Conservation (phyloP, 495 filamentous ascomycete species). For the Zalerion maritima region DNA sequence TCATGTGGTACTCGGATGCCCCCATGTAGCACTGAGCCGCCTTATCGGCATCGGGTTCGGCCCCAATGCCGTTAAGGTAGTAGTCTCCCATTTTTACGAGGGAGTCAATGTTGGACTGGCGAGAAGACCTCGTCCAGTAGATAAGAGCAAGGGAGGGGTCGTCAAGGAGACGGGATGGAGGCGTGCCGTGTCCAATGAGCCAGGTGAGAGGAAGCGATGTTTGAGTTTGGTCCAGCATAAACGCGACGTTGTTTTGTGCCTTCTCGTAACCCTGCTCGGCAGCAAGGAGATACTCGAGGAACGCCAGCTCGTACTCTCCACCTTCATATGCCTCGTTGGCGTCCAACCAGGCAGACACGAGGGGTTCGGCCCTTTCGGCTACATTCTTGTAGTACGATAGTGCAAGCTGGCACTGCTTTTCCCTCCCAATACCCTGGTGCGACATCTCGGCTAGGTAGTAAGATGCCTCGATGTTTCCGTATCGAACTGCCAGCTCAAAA, state of each 20-base stretch:
- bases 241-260: slow-evolving; percentile 89
- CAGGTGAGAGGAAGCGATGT: slow-evolving; percentile 28
- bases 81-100: slow-evolving; percentile 98
- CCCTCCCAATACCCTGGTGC: slow-evolving; percentile 63
- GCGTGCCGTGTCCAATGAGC: slow-evolving; percentile 18
- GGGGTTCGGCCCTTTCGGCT: slow-evolving; percentile 70
- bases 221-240: slow-evolving; percentile 69
- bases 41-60: slow-evolving; percentile 62
- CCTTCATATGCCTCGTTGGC: slow-evolving; percentile 72
- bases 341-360: slow-evolving; percentile 75
- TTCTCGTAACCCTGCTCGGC: slow-evolving; percentile 94
- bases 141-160: slow-evolving; percentile 72
- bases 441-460: slow-evolving; percentile 92
- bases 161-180: slow-evolving; percentile 38
- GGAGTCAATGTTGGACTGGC: slow-evolving; percentile 85
- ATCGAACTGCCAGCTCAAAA: slow-evolving; percentile 83
- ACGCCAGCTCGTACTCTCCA: slow-evolving; percentile 73
- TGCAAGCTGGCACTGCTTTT: slow-evolving; percentile 67
- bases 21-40: slow-evolving; percentile 85
- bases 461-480: slow-evolving; percentile 80
- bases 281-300: slow-evolving; percentile 77
- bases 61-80: slow-evolving; percentile 69
- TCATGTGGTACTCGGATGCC: slow-evolving; percentile 78
- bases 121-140: slow-evolving; percentile 92
- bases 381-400: slow-evolving; percentile 90